Evolutionary conservation across 2,329 filamentous ascomycete genomes (phyloP), one percentile per base, ranked within the genome.

Genomic region (Nothopassalora personata): DNA sequence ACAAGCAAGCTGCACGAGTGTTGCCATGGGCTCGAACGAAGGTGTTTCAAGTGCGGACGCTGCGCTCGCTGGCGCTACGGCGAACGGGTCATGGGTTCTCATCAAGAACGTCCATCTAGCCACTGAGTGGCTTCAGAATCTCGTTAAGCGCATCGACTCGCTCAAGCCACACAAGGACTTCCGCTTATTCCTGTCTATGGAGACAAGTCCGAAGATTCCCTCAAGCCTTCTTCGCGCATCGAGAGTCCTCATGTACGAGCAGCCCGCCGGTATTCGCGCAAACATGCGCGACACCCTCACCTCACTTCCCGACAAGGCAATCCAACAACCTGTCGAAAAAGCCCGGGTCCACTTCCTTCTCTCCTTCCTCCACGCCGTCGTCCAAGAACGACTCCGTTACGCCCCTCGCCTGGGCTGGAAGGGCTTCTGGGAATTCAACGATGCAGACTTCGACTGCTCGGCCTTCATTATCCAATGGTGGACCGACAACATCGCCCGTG

Each of bases 341-440:
- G 86, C 88, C 23, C 86, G 95, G 64, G 78, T 99, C 54, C 97
- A 99, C 71, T 81, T 99, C 51, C 80, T 99, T 52, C 82, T 99
- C 39, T 94, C 89, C 3, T 97, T 99, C 83, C 73, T 99, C 68
- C 94, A 99, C 72, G 95, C 94, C 6, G 92, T 99, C 39, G 86
- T 97, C 10, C 94, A 99, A 74, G 94, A 99, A 75, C 83, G 95
- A 67, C 80, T 99, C 63, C 88, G 94, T 63, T 99, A 99, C 73
- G 92, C 93, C 27, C 95, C 94, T 0, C 93, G 83, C 58, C 80
- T 99, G 57, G 94, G 94, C 61, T 99, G 94, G 94, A 97, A 96
- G 79, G 91, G 91, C 56, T 96, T 97, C 82, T 99, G 95, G 94
- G 95, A 99, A 76, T 99, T 99, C 76, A 99, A 99, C 73, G 95